phyloP scores from a whole-genome alignment of 1,139 yeast genomes.

The Taphrina betulina region DNA sequence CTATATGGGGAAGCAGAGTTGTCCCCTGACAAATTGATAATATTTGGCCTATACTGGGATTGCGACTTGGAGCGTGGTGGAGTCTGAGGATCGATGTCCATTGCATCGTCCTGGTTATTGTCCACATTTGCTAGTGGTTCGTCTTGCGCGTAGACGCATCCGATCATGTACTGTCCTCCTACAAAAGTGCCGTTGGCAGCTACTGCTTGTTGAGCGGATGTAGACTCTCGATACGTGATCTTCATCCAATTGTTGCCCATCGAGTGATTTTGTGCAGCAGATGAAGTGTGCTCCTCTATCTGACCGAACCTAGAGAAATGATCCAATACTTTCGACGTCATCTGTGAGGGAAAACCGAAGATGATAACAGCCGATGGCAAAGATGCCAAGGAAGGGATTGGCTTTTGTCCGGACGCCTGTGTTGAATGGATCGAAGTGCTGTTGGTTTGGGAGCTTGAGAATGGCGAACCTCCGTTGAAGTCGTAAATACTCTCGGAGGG shows the following conservation, averaged over 20 bases:
- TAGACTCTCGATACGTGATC: constrained; percentile 72
- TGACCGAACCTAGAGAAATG: constrained; percentile 80
- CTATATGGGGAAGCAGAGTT: not conserved
- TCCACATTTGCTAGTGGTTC: constrained; percentile 19
- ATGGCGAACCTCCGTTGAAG: constrained; percentile 29
- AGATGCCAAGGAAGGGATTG: constrained; percentile 4
- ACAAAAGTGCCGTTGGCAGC: constrained; percentile 75
- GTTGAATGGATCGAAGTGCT: not conserved
- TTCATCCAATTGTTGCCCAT: constrained; percentile 67
- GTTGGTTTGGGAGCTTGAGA: not conserved
- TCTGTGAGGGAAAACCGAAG: constrained; percentile 82
- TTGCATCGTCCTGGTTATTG: constrained; percentile 18
- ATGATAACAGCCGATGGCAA: constrained; percentile 61
- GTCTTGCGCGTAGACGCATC: constrained; percentile 54
- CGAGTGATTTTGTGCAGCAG: constrained; percentile 34
- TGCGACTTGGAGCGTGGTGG: constrained; percentile 5
- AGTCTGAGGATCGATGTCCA: constrained; percentile 31
- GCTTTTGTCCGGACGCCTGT: constrained; percentile 1
- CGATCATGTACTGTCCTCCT: constrained; percentile 64
- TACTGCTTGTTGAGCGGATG: constrained; percentile 77
- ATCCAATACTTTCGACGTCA: constrained; percentile 64
- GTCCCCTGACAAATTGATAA: not conserved
- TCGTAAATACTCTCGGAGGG: constrained; percentile 36
- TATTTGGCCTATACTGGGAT: not conserved
- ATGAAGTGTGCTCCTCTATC: constrained; percentile 68